A percentile compares a stretch with the other conserved stretches of the same genome.
Conservation (phyloP, 371 early-diverging fungal genomes). For the Dinochytrium kinnereticum region DNA sequence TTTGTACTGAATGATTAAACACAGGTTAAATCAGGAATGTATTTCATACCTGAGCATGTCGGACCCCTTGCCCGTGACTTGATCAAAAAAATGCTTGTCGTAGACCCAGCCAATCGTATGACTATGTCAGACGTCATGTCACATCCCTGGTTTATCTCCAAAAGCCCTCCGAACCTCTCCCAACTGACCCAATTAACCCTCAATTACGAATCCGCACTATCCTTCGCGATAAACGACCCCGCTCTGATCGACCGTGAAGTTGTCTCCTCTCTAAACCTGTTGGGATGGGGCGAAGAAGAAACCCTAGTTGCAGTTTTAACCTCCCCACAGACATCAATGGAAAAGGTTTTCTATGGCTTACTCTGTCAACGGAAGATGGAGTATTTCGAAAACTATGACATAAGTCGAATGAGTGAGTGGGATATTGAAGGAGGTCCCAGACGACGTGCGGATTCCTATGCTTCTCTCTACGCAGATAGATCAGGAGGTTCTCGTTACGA, state of each 20-base stretch:
- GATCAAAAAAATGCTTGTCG: conserved; percentile 59
- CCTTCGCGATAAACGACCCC: conserved; percentile 19
- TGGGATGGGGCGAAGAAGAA: conserved; percentile 51
- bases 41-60: conserved; percentile 65
- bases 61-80: conserved; percentile 67
- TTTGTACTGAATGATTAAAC: no score
- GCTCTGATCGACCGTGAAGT: conserved; percentile 52
- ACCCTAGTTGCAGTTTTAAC: conserved; percentile 25
- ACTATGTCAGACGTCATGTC: conserved; percentile 58
- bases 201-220: background rate
- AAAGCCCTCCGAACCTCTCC: conserved; percentile 2
- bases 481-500: conserved; percentile 32
- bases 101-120: conserved; percentile 54
- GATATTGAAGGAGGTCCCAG: conserved; percentile 42
- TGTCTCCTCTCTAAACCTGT: conserved; percentile 44
- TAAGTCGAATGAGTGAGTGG: conserved; percentile 30
- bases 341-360: conserved; percentile 68
- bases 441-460: conserved; percentile 42
- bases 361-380: conserved; percentile 61
- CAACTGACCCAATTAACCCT: background rate
- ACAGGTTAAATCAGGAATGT: conserved; percentile 49
- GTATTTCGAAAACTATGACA: conserved; percentile 55
- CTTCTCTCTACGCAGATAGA: conserved; percentile 13
- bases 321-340: conserved; percentile 21
- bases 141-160: conserved; percentile 66